These are phyloP conservation scores for Trapa incisa DNA, from an alignment of 345 rosid genomes.

Conservation along the genomic window DNA sequence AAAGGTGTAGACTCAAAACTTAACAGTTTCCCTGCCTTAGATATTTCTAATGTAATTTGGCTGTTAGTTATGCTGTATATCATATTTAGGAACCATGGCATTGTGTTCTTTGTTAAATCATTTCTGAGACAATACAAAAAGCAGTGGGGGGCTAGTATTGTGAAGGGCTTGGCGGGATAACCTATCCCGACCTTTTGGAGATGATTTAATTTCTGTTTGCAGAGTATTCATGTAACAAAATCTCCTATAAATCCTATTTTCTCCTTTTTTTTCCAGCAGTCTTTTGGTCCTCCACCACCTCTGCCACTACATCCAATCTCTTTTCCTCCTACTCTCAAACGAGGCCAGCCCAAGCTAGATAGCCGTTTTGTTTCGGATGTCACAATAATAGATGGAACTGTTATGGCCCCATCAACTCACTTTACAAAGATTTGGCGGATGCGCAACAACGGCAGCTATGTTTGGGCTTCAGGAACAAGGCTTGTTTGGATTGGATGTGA, in stretches of 20 bases:
- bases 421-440: constrained; percentile 92
- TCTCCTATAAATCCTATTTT: neutral
- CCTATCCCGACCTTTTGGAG: too few species aligned
- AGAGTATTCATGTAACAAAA: neutral
- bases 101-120: too few species aligned
- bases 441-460: constrained; percentile 60
- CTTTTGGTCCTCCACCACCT: constrained; percentile 18
- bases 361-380: constrained; percentile 78
- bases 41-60: too few species aligned
- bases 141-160: too few species aligned
- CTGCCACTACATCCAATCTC: constrained; percentile 6
- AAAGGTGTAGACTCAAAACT: too few species aligned
- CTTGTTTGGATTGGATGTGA: constrained; percentile 82
- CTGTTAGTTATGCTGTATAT: too few species aligned
- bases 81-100: too few species aligned
- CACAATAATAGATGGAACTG: constrained; percentile 72
- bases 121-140: too few species aligned
- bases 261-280: constrained; percentile 6
- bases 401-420: constrained; percentile 54
- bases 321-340: constrained; percentile 17
- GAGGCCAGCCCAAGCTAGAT: constrained; percentile 40
- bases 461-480: constrained; percentile 54
- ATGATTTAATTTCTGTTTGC: constrained; percentile 3
- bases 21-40: too few species aligned
- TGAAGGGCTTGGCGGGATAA: too few species aligned